Evolutionary conservation across 495 filamentous ascomycete species (phyloP), one percentile per base, ranked within the genome.

Genomic region (Penicillium bovifimosum): DNA sequence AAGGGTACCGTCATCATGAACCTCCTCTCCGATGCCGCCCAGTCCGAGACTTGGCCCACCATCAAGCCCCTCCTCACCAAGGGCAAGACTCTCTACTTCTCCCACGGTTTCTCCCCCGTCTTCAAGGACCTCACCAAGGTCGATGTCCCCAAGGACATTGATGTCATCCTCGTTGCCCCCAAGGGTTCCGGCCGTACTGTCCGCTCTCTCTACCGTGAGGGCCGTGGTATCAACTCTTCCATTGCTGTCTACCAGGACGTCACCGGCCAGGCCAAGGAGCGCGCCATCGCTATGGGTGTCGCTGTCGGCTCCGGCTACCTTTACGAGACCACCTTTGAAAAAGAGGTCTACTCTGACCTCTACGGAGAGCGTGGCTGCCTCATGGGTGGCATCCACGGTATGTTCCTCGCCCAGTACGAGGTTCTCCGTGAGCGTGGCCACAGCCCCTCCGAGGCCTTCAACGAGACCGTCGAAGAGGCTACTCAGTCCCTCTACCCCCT

Each of bases 321-420:
- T 54, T 98, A 98, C 85, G 88, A 97, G 86, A 98, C 95, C 60
- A 98, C 93, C 68, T 98, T 97, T 69, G 85, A 97, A 83, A 97
- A 97, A 84, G 95, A 97, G 80, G 93, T 97, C 70, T 96, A 92
- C 86, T 96, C 90, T 44, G 95, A 97, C 76, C 82, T 98, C 55
- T 96, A 97, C 80, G 95, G 93, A 74, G 93, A 98, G 86, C 91
- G 93, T 77, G 93, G 95, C 69, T 98, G 95, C 82, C 79, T 98
- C 61, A 98, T 97, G 95, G 95, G 93, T 63, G 93, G 95, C 75
- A 98, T 98, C 76, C 95, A 98, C 82, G 93, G 93, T 76, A 97
- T 98, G 93, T 98, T 98, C 87, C 89, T 98, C 60, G 93, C 93
- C 53, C 93, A 98, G 81, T 97, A 98, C 81, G 95, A 98, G 82